Base-by-base conservation (phyloP, 1,284 basidiomycete species). In the Trametes sp. region DNA sequence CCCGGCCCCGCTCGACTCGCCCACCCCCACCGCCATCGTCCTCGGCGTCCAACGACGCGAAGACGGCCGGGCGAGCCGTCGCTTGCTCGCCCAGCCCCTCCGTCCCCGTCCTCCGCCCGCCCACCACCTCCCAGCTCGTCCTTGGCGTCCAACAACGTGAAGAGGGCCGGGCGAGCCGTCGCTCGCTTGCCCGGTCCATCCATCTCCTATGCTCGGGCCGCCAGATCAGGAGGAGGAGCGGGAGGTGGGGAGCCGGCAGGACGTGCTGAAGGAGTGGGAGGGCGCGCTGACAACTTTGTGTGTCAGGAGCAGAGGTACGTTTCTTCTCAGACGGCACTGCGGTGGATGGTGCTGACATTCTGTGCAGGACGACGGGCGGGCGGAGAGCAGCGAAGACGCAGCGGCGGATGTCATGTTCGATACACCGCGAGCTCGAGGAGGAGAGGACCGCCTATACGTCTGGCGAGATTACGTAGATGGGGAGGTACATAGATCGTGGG, bases 211-310 rank as follows among this genome's bases (percentile, higher is more conserved):
- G n/a, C n/a, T 98, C 71, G 95, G 95, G 0, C 76, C 79, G 10
- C 76, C 79, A 9, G 90, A 90, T 33, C 84, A 87, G 16, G 82
- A 84, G 35, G 85, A 88, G 46, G 85, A 87, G 54, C 80, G 78
- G 48, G 73, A 75, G 31, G 75, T 75, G 51, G 81, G 75, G 55
- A 80, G 23, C 13, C n/a, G 87, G 55, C 94, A 91, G 74, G 96
- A 97, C 75, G 84, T 92, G 1, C 76, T 98, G 61, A 93, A 96
- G 57, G 94, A 96, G 74, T 98, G 95, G 95, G 90, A 93, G 62
- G 93, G 94, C 29, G 94, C 96, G 3, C 96, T 96, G 94, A 96
- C 75, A 93, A 90, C 66, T 98, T 97, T 78, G 95, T 98, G 5
- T 98, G 96, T 74, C 96, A 98, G 78, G 96, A 98, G 76, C 96